Evolutionary conservation across 352 stramenopile genomes (phyloP).

Genomic region (Peronosclerospora sorghi): DNA sequence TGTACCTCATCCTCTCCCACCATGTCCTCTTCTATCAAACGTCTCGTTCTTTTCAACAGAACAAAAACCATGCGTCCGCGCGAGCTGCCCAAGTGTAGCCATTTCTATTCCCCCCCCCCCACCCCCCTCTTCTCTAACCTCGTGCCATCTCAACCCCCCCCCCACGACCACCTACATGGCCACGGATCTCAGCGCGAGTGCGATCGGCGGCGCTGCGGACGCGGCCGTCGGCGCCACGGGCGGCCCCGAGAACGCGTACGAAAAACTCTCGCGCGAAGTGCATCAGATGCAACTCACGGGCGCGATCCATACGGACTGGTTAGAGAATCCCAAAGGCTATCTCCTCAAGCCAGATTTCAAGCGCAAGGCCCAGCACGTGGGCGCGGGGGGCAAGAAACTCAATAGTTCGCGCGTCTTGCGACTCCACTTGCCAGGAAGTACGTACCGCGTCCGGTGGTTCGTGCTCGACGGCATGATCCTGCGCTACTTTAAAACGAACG

Average conservation of each 20-base stretch:
- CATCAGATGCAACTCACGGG: conserved; percentile 85
- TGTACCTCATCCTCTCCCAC: no score
- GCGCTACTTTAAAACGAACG: conserved; percentile 81
- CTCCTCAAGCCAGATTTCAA: conserved; percentile 85
- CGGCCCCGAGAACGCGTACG: conserved; percentile 71
- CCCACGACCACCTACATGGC: no score
- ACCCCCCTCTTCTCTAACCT: no score
- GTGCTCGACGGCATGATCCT: conserved; percentile 84
- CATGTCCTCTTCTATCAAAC: no score
- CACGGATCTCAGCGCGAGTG: conserved; percentile 40
- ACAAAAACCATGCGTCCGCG: no score
- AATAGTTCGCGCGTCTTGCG: conserved; percentile 67
- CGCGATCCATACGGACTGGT: conserved; percentile 83
- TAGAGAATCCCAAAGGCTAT: conserved; percentile 84
- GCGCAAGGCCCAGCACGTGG: conserved; percentile 75
- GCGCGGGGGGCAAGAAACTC: conserved; percentile 78
- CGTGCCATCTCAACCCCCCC: no score
- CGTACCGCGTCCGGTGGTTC: conserved; percentile 79
- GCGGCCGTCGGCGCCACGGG: conserved; percentile 16
- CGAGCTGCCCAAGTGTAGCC: no score
- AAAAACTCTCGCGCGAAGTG: conserved; percentile 83
- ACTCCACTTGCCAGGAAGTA: conserved; percentile 67
- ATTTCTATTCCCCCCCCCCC: not conserved
- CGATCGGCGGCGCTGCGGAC: conserved; percentile 21
- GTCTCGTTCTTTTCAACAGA: no score